phyloP scores from a whole-genome alignment of 2,329 filamentous ascomycete species.

The Penicillium sp. region DNA sequence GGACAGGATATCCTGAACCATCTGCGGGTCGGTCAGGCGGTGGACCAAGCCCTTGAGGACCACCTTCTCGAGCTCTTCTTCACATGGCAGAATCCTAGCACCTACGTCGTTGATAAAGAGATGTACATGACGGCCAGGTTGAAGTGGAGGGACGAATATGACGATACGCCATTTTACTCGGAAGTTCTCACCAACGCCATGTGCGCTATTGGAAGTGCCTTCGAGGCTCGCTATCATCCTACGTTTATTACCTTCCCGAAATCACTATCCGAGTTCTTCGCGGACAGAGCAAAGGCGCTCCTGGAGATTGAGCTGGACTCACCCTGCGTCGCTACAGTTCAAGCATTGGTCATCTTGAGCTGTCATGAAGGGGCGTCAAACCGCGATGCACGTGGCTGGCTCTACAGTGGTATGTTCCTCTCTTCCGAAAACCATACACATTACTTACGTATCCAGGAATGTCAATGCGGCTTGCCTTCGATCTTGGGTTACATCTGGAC shows the following conservation, averaged over 20 bases:
- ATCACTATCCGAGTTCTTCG: conserved; percentile 43
- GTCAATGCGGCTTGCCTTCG: conserved; percentile 24
- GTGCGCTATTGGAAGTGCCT: conserved; percentile 31
- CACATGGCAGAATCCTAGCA: conserved; percentile 54
- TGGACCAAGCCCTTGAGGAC: conserved; percentile 48
- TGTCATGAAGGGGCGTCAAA: conserved; percentile 44
- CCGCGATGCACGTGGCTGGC: conserved; percentile 47
- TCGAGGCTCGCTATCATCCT: conserved; percentile 42
- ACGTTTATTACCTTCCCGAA: conserved; percentile 38
- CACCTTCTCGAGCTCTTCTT: conserved; percentile 54
- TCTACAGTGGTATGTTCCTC: conserved; percentile 43
- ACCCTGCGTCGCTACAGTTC: conserved; percentile 49
- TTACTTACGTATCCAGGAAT: conserved; percentile 14
- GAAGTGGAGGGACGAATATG: conserved; percentile 41
- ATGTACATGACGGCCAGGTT: conserved; percentile 43
- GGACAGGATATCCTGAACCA: conserved; percentile 49
- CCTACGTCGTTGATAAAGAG: conserved; percentile 52
- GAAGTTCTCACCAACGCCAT: conserved; percentile 49
- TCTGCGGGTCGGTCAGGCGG: conserved; percentile 46
- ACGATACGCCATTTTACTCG: conserved; percentile 48
- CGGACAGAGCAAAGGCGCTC: conserved; percentile 44
- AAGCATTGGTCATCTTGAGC: conserved; percentile 49
- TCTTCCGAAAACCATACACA: not conserved
- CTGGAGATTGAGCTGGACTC: conserved; percentile 51
- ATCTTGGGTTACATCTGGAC: conserved; percentile 23